A percentile compares a stretch with the other conserved stretches of the same genome.
Conservation (phyloP, 768 basidiomycete genomes). For the Mycena alexandri region DNA sequence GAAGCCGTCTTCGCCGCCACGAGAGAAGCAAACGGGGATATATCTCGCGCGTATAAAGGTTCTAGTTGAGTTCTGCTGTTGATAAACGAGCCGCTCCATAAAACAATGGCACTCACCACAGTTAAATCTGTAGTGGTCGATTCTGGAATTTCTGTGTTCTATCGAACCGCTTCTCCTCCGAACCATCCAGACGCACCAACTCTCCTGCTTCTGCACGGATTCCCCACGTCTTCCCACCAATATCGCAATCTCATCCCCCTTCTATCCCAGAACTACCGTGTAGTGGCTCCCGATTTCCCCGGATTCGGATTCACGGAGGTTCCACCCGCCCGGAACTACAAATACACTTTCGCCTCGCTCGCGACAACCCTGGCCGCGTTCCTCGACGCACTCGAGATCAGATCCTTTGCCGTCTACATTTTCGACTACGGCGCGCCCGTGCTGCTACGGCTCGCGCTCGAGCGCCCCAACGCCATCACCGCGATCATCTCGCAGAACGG, state of each 20-base stretch:
- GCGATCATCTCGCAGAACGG: conserved; percentile 64
- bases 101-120: conserved; percentile 1
- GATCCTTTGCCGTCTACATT: conserved; percentile 58
- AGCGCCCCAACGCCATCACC: conserved; percentile 55
- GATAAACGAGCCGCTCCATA: too few relatives aligned
- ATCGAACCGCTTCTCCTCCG: conserved; percentile 54
- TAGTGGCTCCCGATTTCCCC: conserved; percentile 64
- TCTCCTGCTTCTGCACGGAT: conserved; percentile 63
- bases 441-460: conserved; percentile 54
- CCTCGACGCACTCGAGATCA: conserved; percentile 53
- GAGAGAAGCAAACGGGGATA: too few relatives aligned
- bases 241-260: conserved; percentile 61
- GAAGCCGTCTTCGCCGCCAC: too few relatives aligned
- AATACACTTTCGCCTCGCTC: conserved; percentile 57
- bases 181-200: conserved; percentile 43
- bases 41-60: too few relatives aligned
- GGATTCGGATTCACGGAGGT: conserved; percentile 64
- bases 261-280: conserved; percentile 55
- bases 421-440: conserved; percentile 64
- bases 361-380: conserved; percentile 55
- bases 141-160: conserved; percentile 56
- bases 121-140: conserved; percentile 46
- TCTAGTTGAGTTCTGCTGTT: too few relatives aligned
- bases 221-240: conserved; percentile 57
- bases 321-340: conserved; percentile 51